Conservation (phyloP, 2,329 filamentous ascomycete genomes). For the Aplosporella prunicola region DNA sequence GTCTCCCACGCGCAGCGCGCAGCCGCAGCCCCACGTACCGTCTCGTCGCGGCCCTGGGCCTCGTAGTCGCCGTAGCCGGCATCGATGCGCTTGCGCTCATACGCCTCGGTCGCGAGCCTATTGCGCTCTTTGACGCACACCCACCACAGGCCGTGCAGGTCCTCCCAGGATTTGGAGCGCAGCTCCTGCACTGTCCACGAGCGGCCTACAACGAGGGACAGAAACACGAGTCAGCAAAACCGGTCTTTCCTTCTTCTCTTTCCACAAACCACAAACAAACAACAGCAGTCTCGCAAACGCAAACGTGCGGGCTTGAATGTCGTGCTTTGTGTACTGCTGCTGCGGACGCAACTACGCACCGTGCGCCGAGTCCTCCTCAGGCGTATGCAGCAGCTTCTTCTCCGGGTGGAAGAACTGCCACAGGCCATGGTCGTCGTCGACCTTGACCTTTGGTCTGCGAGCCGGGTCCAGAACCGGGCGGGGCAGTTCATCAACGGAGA, state of each 20-base stretch:
- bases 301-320: too few species aligned
- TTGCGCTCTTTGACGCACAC: constrained; percentile 86
- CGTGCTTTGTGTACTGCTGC: too few species aligned
- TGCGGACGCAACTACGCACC: too few species aligned
- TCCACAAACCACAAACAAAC: not conserved
- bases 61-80: constrained; percentile 68
- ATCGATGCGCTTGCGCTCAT: constrained; percentile 58
- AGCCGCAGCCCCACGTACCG: too few species aligned
- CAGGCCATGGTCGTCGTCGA: constrained; percentile 59
- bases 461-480: constrained; percentile 54
- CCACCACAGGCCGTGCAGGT: constrained; percentile 91
- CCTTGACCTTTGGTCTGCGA: constrained; percentile 46
- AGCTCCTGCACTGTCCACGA: constrained; percentile 80
- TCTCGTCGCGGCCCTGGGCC: constrained; percentile 50
- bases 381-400: constrained; percentile 59
- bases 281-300: too few species aligned
- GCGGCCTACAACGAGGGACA: constrained; percentile 46
- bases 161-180: constrained; percentile 83
- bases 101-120: constrained; percentile 66
- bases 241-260: constrained; percentile 5
- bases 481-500: constrained; percentile 63
- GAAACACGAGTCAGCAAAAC: too few species aligned
- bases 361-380: constrained; percentile 60
- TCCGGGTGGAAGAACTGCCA: constrained; percentile 82
- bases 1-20: too few species aligned